Percentiles rank a stretch among this genome's conserved stretches.
Evolutionary conservation across 2,329 filamentous ascomycete species (phyloP).

Genomic region (Hypoxylon sp.): DNA sequence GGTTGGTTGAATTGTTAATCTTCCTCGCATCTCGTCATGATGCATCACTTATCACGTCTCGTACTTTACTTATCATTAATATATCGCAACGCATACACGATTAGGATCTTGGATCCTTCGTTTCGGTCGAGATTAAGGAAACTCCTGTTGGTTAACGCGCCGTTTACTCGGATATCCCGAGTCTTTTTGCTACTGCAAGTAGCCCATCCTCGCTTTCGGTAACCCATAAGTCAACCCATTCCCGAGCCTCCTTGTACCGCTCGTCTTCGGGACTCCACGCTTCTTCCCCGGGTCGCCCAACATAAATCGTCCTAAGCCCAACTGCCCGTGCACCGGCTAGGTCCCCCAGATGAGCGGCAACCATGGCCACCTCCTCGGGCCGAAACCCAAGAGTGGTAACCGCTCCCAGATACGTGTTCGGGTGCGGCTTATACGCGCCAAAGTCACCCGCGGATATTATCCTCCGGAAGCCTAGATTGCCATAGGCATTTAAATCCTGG

Average conservation of each 20-base stretch:
- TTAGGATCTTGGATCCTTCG: constrained; percentile 7
- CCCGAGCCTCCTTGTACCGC: constrained; percentile 66
- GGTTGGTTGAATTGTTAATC: constrained; percentile 15
- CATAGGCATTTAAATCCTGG: constrained; percentile 72
- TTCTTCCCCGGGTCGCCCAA: constrained; percentile 79
- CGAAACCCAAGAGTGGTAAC: constrained; percentile 69
- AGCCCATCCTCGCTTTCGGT: constrained; percentile 65
- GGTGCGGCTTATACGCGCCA: constrained; percentile 80
- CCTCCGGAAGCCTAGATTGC: constrained; percentile 72
- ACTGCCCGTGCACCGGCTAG: constrained; percentile 74
- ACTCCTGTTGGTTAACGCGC: constrained; percentile 5
- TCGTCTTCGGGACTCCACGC: constrained; percentile 67
- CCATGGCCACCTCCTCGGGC: constrained; percentile 78
- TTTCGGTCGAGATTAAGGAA: constrained; percentile 11
- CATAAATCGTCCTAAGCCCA: constrained; percentile 80
- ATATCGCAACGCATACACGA: constrained; percentile 3
- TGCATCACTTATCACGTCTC: constrained; percentile 23
- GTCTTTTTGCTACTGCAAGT: constrained; percentile 64
- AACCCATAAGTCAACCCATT: constrained; percentile 78
- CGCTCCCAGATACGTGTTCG: constrained; percentile 78
- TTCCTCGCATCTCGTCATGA: constrained; percentile 29
- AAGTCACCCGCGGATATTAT: constrained; percentile 80
- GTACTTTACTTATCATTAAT: constrained; percentile 23
- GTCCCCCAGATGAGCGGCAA: constrained; percentile 82
- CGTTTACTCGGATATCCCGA: constrained; percentile 56